Evolutionary conservation across 2,329 filamentous ascomycete genomes (phyloP).

Genomic region (Penicillium hordei): DNA sequence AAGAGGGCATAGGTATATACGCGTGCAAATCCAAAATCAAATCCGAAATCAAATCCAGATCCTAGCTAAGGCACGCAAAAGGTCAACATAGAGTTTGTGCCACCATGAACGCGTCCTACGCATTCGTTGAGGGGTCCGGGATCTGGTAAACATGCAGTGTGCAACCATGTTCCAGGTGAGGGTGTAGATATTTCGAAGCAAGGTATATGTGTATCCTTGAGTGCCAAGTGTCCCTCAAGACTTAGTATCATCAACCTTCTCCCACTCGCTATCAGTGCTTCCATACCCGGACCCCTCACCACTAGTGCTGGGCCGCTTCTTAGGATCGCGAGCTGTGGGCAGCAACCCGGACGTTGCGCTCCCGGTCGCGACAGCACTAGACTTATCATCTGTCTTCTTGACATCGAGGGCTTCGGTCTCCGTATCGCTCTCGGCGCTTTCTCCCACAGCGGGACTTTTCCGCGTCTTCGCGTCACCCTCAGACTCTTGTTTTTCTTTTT

Average conservation of each 20-base stretch:
- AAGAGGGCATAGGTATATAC: constrained; percentile 2
- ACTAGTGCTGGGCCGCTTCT: constrained; percentile 47
- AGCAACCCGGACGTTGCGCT: constrained; percentile 46
- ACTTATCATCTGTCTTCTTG: constrained; percentile 14
- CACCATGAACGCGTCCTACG: background rate
- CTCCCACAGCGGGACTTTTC: constrained; percentile 33
- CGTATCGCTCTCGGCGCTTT: constrained; percentile 46
- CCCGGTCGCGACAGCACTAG: constrained; percentile 19
- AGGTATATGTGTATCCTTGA: background rate
- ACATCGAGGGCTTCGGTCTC: constrained; percentile 40
- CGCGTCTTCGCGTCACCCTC: constrained; percentile 27
- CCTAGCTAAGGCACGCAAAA: background rate
- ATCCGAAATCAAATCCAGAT: background rate
- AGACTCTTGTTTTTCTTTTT: constrained; percentile 48
- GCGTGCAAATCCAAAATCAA: background rate
- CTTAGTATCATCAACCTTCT: constrained; percentile 68
- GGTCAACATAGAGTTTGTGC: background rate
- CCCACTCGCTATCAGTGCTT: constrained; percentile 96
- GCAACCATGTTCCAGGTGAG: background rate
- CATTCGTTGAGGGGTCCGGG: background rate
- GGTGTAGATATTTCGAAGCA: background rate
- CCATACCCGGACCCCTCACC: constrained; percentile 56
- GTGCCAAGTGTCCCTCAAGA: constrained; percentile 7
- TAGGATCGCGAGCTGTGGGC: constrained; percentile 46
- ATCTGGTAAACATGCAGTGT: background rate